Base-by-base conservation (phyloP, 805 yeast genomes). In the Saccharomyces eubayanus region DNA sequence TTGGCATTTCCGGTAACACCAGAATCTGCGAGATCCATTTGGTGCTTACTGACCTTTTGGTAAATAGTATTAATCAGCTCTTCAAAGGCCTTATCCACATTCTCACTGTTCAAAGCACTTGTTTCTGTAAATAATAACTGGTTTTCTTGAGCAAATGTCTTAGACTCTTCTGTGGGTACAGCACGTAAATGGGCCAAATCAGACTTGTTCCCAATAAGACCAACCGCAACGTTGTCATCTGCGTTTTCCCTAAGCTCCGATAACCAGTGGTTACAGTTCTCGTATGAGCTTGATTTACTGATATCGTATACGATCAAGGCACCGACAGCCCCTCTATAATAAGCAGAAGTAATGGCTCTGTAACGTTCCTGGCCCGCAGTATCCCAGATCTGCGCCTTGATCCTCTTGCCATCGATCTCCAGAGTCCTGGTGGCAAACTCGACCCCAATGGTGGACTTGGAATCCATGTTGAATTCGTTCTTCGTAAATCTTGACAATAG, bases 311-410 rank as follows among this genome's bases (percentile, higher is more conserved):
- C 96, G 55, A 92, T 86, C 64, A 92, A 78, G 5, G 98, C 98
- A 56, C 99, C 99, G 52, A 91, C 96, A 1, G 99, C 98, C 45
- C 98, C 99, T 69, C 99, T 81, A 72, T 92, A 92, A 75, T 92
- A 92, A 6, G 98, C 98, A 54, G 94, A 84, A 40, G 99, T 94
- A 70, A 92, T 92, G 47, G 99, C 98, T 65, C 99, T 83, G 77
- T 94, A 92, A 72, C 99, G 83, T 73, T 92, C 99, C 76, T 92
- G 99, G 57, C 99, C 99, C 2, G 99, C 99, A 41, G 99, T 92
- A 72, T 92, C 99, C 99, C 99, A 92, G 62, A 90, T 85, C 72
- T 89, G 96, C 3, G 95, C 92, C 71, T 88, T 89, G 62, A 88
- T 85, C 68, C 89, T 75, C 65, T 86, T 87, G 45, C 90, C 90